Evolutionary conservation across 1,284 basidiomycete genomes (phyloP).

Genomic region (Anthracocystis walkeri): DNA sequence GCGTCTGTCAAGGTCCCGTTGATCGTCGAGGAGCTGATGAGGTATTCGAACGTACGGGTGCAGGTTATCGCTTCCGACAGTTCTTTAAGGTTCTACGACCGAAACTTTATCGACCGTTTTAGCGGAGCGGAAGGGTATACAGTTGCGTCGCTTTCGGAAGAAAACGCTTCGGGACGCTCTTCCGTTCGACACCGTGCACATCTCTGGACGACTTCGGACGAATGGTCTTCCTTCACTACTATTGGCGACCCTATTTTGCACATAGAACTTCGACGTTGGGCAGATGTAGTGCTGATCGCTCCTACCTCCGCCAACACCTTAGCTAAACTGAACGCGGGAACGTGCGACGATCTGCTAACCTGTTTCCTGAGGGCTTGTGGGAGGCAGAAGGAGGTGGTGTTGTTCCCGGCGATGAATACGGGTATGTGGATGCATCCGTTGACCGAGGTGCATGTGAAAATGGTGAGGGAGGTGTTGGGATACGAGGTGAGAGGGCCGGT

Average conservation of each 20-base stretch:
- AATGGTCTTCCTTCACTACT: constrained; percentile 81
- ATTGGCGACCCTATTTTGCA: constrained; percentile 94
- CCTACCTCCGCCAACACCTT: constrained; percentile 96
- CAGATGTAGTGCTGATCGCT: constrained; percentile 91
- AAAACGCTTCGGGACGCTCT: constrained; percentile 31
- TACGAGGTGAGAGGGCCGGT: constrained; percentile 88
- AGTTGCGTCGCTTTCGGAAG: constrained; percentile 39
- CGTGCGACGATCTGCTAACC: constrained; percentile 91
- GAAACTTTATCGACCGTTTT: constrained; percentile 71
- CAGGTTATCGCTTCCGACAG: constrained; percentile 85
- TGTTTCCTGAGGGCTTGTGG: constrained; percentile 87
- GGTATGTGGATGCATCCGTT: constrained; percentile 96
- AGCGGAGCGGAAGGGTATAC: constrained; percentile 3
- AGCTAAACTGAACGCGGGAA: constrained; percentile 87
- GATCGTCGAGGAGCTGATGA: constrained; percentile 81
- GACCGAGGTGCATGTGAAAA: constrained; percentile 81
- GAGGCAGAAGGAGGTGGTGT: constrained; percentile 82
- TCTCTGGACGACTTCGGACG: constrained; percentile 91
- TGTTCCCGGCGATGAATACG: constrained; percentile 99
- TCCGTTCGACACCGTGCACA: constrained; percentile 68
- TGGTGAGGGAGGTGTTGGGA: constrained; percentile 79
- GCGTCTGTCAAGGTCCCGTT: constrained; percentile 92
- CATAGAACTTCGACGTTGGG: constrained; percentile 93
- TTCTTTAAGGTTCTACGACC: constrained; percentile 82
- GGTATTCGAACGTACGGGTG: constrained; percentile 79